Evolutionary conservation across 1,284 basidiomycete species (phyloP).

Genomic region (Leccinum subspadiceum): DNA sequence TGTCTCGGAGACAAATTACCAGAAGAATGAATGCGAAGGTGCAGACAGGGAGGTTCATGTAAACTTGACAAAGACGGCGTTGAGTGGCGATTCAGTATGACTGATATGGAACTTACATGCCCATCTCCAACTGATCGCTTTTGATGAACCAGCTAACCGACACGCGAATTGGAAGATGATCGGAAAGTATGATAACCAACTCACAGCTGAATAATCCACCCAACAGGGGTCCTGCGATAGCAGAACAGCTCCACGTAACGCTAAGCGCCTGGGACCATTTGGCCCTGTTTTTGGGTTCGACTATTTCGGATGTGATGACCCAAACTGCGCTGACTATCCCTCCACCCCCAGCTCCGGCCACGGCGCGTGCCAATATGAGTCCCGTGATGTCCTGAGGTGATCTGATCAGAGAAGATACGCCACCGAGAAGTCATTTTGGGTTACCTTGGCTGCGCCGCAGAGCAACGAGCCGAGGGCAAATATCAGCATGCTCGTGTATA

Average conservation of each 20-base stretch:
- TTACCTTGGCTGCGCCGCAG: slow-evolving; percentile 67
- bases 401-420: slow-evolving; percentile 17
- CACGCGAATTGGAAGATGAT: slow-evolving; percentile 16
- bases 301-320: slow-evolving; percentile 79
- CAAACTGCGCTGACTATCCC: slow-evolving; percentile 80
- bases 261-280: slow-evolving; percentile 82
- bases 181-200: slow-evolving; percentile 27
- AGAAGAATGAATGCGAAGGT: slow-evolving; percentile 57
- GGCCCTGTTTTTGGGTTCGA: slow-evolving; percentile 62
- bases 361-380: slow-evolving; percentile 53
- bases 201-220: slow-evolving; percentile 76
- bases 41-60: slow-evolving; percentile 76
- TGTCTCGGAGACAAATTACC: slow-evolving; percentile 52
- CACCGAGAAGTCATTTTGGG: slow-evolving; percentile 12
- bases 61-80: slow-evolving; percentile 48
- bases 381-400: slow-evolving; percentile 54
- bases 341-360: slow-evolving; percentile 74
- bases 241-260: slow-evolving; percentile 79
- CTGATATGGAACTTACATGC: slow-evolving; percentile 57
- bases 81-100: slow-evolving; percentile 10
- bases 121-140: slow-evolving; percentile 68
- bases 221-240: slow-evolving; percentile 73
- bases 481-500: slow-evolving; percentile 66
- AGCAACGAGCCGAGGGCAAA: slow-evolving; percentile 71
- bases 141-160: slow-evolving; percentile 20